phyloP scores from a whole-genome alignment of 2,329 filamentous ascomycete genomes.

The Penicillium concentricum region DNA sequence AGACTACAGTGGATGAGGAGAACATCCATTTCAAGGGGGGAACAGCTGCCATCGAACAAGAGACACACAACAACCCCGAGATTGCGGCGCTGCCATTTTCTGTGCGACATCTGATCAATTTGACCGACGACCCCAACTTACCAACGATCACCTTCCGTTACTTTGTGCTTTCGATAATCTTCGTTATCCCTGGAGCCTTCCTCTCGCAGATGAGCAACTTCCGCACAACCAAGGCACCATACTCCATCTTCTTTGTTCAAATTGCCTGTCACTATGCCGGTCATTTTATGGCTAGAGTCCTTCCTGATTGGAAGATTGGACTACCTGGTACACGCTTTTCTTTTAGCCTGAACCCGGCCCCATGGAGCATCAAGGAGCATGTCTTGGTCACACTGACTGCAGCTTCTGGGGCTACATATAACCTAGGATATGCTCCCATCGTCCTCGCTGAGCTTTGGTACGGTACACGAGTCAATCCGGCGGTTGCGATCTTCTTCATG shows the following conservation, averaged over 20 bases:
- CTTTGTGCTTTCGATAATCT: not conserved
- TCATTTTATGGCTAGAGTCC: slow-evolving; percentile 51
- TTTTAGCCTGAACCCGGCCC: slow-evolving; percentile 57
- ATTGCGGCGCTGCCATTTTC: slow-evolving; percentile 50
- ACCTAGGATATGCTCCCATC: slow-evolving; percentile 53
- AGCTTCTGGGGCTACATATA: slow-evolving; percentile 54
- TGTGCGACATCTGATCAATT: too few species aligned
- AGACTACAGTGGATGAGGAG: slow-evolving; percentile 18
- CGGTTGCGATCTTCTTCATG: slow-evolving; percentile 61
- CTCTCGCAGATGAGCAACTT: slow-evolving; percentile 57
- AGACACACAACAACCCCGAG: slow-evolving; percentile 51
- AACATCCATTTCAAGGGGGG: slow-evolving; percentile 16
- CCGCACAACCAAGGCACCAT: slow-evolving; percentile 58
- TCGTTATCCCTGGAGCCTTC: slow-evolving; percentile 54
- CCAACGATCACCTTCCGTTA: slow-evolving; percentile 56
- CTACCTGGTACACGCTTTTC: slow-evolving; percentile 50
- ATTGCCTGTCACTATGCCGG: slow-evolving; percentile 58
- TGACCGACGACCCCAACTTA: slow-evolving; percentile 56
- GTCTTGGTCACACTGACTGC: slow-evolving; percentile 57
- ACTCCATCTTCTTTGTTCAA: slow-evolving; percentile 63
- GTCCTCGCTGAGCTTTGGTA: slow-evolving; percentile 60
- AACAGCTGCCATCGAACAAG: slow-evolving; percentile 23
- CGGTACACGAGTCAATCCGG: slow-evolving; percentile 51
- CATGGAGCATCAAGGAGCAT: slow-evolving; percentile 59
- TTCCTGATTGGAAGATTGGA: slow-evolving; percentile 50